phyloP scores from a whole-genome alignment of 257 asterid species.

The Rehmannia glutinosa region DNA sequence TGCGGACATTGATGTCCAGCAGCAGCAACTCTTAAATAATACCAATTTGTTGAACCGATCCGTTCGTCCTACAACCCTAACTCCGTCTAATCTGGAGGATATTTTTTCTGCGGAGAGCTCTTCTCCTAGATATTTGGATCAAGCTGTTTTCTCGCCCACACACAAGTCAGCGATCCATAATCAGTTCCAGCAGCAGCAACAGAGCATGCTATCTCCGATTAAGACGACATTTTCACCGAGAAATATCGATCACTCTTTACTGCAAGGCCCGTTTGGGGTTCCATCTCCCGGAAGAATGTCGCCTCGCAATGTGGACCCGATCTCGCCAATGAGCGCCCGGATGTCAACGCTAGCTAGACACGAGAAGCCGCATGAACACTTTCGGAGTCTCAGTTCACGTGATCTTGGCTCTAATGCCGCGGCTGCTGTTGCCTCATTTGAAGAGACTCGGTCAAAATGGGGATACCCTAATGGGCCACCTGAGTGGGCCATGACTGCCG shows the following conservation, averaged over 20 bases:
- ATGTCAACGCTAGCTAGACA: slow-evolving; percentile 52
- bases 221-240: slow-evolving; percentile 56
- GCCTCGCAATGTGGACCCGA: slow-evolving; percentile 61
- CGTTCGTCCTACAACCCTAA: slow-evolving; percentile 40
- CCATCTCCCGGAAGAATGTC: slow-evolving; percentile 74
- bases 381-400: slow-evolving; percentile 74
- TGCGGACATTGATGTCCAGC: slow-evolving; percentile 47
- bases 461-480: slow-evolving; percentile 45
- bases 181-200: slow-evolving; percentile 81
- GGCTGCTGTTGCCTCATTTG: slow-evolving; percentile 46
- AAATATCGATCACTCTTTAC: slow-evolving; percentile 44
- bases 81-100: slow-evolving; percentile 68
- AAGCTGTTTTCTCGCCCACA: slow-evolving; percentile 54
- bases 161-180: slow-evolving; percentile 54
- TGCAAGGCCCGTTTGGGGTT: slow-evolving; percentile 54
- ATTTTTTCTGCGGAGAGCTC: slow-evolving; percentile 62
- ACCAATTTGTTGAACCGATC: slow-evolving; percentile 49
- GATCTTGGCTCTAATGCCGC: slow-evolving; percentile 54
- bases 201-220: slow-evolving; percentile 63
- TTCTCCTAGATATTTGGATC: slow-evolving; percentile 65
- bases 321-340: slow-evolving; percentile 73
- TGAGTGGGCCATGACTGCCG: slow-evolving; percentile 49
- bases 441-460: slow-evolving; percentile 61
- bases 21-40: too few relatives aligned
- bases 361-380: slow-evolving; percentile 60